These are phyloP conservation scores for Podaxis sp. DNA, from an alignment of 768 basidiomycete genomes.

Conservation along the genomic window DNA sequence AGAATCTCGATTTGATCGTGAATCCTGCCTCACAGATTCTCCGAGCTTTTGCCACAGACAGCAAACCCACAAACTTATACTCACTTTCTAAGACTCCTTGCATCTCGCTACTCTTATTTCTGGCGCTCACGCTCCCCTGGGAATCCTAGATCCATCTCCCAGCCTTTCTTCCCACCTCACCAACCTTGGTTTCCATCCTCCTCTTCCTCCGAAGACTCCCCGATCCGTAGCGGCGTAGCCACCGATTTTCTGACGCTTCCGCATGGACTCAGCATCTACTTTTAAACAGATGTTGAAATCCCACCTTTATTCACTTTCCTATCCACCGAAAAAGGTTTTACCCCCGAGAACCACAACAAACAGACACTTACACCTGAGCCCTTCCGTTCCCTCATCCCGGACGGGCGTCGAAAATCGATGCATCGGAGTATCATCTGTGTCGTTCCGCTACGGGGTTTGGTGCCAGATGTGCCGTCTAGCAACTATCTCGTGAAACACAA, in stretches of 20 bases:
- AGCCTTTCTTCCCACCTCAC: conserved; percentile 29
- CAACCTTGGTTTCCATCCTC: conserved; percentile 8
- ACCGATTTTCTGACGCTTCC: conserved; percentile 17
- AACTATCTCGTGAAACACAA: background rate
- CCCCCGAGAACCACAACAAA: background rate
- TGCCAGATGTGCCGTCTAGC: background rate
- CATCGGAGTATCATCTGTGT: background rate
- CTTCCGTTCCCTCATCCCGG: background rate
- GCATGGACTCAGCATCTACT: background rate
- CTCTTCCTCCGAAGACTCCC: conserved; percentile 40
- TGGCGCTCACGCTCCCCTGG: background rate
- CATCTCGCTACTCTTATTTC: background rate
- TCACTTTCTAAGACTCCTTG: background rate
- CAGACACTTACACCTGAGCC: background rate
- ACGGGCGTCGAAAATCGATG: background rate
- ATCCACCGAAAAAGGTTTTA: background rate
- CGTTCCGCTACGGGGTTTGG: background rate
- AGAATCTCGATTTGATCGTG: conserved; percentile 14
- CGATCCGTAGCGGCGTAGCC: conserved; percentile 26
- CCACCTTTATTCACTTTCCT: background rate
- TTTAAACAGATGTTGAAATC: conserved; percentile 3
- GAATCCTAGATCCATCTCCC: conserved; percentile 15
- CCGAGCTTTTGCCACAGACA: conserved; percentile 36
- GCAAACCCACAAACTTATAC: background rate
- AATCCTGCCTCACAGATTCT: conserved; percentile 22